Evolutionary conservation across 192 early-diverging fungal genomes (phyloP), one percentile per base, ranked within the genome.

Genomic region (Umbelopsis vinacea): DNA sequence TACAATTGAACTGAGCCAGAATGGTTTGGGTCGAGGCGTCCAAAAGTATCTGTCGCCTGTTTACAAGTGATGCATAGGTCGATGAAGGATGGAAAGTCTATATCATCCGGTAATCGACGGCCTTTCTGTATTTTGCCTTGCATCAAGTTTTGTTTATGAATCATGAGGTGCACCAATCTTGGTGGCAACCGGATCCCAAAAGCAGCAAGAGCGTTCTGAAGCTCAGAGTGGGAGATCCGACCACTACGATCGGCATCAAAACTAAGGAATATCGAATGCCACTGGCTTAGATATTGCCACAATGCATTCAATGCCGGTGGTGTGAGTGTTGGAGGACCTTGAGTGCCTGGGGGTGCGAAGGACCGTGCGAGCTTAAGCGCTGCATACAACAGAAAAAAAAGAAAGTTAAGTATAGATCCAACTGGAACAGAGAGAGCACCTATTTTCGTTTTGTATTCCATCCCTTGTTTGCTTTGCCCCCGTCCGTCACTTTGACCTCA

Each of bases 191-290:
- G 26, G 1, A 63, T 37, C 11, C 57, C 57, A 17, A 63, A 63
- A 19, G 29, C 26, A 37, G 26, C 57, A 26, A 63, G 57, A 8
- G 57, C 57, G n/a, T 37, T 63, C 14, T 63, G 57, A 15, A 63
- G 57, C 26, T 63, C 57, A 35, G 57, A 63, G 14, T 19, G 23
- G 7, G 26, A 37, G 26, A 63, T 63, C 12, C n/a, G 23, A 7
- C 57, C 57, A 19, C 57, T 63, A 15, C 57, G 57, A 63, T 63
- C 57, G 4, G 57, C 57, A 63, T 63, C 57, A 35, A 37, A 63
- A 14, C 35, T 63, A 9, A 63, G 11, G 6, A 63, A 63, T 0
- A 63, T 63, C 15, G 15, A 17, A n/a, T 63, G 57, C 57, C 57
- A 63, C 26, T 63, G 57, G 17, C 26, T 35, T 4, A 63, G 33